These are phyloP conservation scores for Penicillium longicatenatum DNA, from an alignment of 495 filamentous ascomycete species.

Conservation along the genomic window DNA sequence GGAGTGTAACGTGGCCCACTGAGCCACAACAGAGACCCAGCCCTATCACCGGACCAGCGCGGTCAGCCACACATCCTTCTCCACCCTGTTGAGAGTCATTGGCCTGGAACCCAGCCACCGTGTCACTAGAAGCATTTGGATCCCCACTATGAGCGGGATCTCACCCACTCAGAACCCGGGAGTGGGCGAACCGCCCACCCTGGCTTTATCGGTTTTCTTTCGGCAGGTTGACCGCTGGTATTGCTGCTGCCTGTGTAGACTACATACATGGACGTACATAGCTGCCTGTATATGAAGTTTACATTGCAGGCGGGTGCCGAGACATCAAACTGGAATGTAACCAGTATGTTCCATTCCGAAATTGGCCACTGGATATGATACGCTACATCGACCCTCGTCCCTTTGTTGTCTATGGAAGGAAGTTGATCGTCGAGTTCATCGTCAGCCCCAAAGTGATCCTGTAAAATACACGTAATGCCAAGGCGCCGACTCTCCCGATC, in stretches of 20 bases:
- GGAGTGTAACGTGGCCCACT: not conserved
- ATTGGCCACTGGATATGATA: not conserved
- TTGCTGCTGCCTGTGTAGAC: slow-evolving; percentile 8
- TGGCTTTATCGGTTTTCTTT: slow-evolving; percentile 10
- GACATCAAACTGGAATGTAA: no score
- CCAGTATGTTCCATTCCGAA: not conserved
- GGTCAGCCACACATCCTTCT: slow-evolving; percentile 19
- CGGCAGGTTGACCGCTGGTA: slow-evolving; percentile 12
- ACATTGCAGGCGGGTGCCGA: no score
- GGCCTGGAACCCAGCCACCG: slow-evolving; percentile 12
- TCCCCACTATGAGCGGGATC: slow-evolving; percentile 10
- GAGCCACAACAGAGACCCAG: slow-evolving; percentile 3
- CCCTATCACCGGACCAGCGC: slow-evolving; percentile 2
- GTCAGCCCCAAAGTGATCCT: not conserved
- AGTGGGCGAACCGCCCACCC: not conserved
- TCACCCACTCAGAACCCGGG: slow-evolving; percentile 16
- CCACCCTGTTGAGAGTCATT: slow-evolving; percentile 1
- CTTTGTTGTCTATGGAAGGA: not conserved
- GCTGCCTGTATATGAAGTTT: not conserved
- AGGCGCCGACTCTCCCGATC: not conserved
- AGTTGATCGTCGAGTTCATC: not conserved
- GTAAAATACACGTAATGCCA: not conserved
- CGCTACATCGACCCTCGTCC: not conserved
- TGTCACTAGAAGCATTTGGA: slow-evolving; percentile 8
- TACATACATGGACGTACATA: not conserved